A percentile compares a stretch with the other conserved stretches of the same genome.
phyloP scores from a whole-genome alignment of 352 stramenopile genomes.

The Pythium pyrilobum region DNA sequence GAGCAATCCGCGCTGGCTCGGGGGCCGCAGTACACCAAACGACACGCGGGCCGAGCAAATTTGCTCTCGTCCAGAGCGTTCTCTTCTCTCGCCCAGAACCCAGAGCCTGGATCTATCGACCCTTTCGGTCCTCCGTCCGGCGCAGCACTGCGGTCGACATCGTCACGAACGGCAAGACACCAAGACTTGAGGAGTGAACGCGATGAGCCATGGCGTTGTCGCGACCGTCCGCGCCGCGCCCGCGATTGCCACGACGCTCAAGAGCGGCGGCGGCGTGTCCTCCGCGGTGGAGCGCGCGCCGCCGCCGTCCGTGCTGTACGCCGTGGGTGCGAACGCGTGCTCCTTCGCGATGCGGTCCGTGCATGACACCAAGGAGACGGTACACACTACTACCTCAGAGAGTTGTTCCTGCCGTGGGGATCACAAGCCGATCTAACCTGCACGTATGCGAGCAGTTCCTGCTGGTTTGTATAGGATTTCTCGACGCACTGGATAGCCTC shows the following conservation, averaged over 20 bases:
- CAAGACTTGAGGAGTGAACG: neutral
- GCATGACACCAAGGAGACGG: slow-evolving; percentile 69
- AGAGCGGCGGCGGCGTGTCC: neutral
- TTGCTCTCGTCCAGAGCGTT: too few relatives aligned
- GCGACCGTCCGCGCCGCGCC: slow-evolving; percentile 5
- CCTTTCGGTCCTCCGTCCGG: neutral
- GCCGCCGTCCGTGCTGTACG: slow-evolving; percentile 15
- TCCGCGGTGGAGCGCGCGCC: neutral
- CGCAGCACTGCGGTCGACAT: neutral
- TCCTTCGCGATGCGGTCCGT: slow-evolving; percentile 59
- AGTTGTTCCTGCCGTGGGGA: too few relatives aligned
- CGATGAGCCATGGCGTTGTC: slow-evolving; percentile 18
- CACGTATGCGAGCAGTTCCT: slow-evolving; percentile 39
- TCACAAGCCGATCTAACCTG: neutral
- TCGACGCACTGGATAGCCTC: slow-evolving; percentile 69
- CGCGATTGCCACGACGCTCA: slow-evolving; percentile 4
- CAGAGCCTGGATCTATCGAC: neutral
- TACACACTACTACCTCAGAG: too few relatives aligned
- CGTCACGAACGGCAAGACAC: neutral
- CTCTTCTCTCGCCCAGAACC: too few relatives aligned
- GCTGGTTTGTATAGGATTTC: slow-evolving; percentile 67
- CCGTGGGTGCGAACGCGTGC: slow-evolving; percentile 37
- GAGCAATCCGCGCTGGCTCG: too few relatives aligned
- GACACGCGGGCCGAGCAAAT: too few relatives aligned
- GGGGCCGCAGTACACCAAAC: too few relatives aligned